Conservation (phyloP, 768 basidiomycete species). For the Rhodotorula taiwanensis region DNA sequence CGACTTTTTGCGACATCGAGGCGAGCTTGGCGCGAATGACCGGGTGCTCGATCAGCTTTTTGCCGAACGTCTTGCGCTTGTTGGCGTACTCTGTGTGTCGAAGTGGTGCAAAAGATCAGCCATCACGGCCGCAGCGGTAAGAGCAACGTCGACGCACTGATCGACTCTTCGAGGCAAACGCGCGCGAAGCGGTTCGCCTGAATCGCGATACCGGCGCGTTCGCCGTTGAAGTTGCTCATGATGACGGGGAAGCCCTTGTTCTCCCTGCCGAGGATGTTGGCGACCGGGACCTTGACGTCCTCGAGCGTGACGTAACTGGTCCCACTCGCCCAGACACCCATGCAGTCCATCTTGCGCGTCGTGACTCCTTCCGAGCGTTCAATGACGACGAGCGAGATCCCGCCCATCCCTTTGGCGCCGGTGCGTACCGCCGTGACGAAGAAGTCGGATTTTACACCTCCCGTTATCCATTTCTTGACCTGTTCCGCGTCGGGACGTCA, state of each 20-base stretch:
- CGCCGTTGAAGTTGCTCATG: background rate
- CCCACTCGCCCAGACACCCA: constrained; percentile 38
- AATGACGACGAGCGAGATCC: constrained; percentile 40
- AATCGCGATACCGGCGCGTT: constrained; percentile 29
- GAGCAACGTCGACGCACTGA: constrained; percentile 9
- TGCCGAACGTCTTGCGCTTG: constrained; percentile 38
- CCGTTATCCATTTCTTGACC: constrained; percentile 17
- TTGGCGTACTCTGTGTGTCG: constrained; percentile 21
- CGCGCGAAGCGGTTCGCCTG: constrained; percentile 38
- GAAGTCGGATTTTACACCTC: constrained; percentile 28
- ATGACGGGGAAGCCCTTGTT: constrained; percentile 38
- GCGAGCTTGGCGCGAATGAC: constrained; percentile 38
- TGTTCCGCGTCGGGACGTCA: too few species aligned
- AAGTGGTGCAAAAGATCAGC: background rate
- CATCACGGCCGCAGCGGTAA: background rate
- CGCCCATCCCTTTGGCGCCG: constrained; percentile 36
- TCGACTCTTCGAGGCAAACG: constrained; percentile 34
- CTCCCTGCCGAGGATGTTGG: constrained; percentile 41
- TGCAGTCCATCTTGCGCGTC: constrained; percentile 27
- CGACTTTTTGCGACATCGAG: constrained; percentile 26
- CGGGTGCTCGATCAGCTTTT: constrained; percentile 31
- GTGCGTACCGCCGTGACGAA: constrained; percentile 37
- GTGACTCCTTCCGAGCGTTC: constrained; percentile 28
- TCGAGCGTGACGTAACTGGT: constrained; percentile 38
- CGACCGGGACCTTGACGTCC: constrained; percentile 39